phyloP scores from a whole-genome alignment of 768 basidiomycete genomes.

The Mycena indigotica region DNA sequence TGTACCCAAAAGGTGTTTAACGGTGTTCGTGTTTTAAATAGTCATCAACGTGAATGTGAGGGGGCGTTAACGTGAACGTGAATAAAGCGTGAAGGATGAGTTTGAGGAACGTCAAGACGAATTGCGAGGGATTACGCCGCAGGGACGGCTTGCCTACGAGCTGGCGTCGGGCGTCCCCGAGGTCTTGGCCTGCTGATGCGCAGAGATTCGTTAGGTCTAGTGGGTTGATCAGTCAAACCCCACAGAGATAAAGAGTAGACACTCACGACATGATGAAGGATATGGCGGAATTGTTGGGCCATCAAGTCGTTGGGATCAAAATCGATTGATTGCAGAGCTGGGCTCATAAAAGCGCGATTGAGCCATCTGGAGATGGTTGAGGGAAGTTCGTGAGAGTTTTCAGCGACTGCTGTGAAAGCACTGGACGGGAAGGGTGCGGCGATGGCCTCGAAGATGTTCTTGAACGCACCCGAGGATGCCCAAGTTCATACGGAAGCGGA shows the following conservation, averaged over 20 bases:
- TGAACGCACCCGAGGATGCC: constrained; percentile 61
- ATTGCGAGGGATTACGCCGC: constrained; percentile 5
- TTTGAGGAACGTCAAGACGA: background rate
- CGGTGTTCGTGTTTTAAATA: background rate
- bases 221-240: constrained; percentile 4
- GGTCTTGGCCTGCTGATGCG: constrained; percentile 54
- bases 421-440: constrained; percentile 64
- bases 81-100: background rate
- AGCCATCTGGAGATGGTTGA: constrained; percentile 28
- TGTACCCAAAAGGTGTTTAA: background rate
- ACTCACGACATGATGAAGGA: constrained; percentile 60
- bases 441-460: constrained; percentile 72
- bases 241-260: background rate
- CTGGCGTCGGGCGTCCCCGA: constrained; percentile 49
- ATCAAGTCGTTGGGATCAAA: constrained; percentile 45
- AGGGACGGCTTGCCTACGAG: constrained; percentile 27
- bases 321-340: constrained; percentile 44
- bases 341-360: constrained; percentile 19
- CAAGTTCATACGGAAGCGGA: constrained; percentile 73
- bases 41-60: background rate
- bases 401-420: constrained; percentile 40
- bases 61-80: background rate
- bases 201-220: constrained; percentile 50
- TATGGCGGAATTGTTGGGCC: constrained; percentile 37
- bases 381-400: constrained; percentile 31